These are phyloP conservation scores for Coemansia sp. DNA, from an alignment of 192 early-diverging fungal species.

Conservation along the genomic window DNA sequence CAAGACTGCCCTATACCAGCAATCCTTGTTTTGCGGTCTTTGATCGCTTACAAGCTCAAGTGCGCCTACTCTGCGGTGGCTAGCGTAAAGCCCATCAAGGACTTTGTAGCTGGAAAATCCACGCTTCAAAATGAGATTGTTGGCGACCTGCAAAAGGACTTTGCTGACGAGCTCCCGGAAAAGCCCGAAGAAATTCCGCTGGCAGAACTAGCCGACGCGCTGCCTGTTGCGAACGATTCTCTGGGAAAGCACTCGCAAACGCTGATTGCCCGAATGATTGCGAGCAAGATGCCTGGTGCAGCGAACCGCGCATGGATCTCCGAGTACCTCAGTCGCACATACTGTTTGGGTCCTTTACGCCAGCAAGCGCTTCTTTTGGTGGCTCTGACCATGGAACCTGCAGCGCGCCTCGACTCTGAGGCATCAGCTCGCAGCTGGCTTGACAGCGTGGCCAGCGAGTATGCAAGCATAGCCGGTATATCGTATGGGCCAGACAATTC, in stretches of 20 bases:
- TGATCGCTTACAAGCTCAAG: constrained; percentile 92
- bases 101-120: constrained; percentile 93
- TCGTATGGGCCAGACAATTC: constrained; percentile 58
- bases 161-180: constrained; percentile 78
- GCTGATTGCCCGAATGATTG: constrained; percentile 77
- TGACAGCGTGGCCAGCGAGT: constrained; percentile 66
- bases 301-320: constrained; percentile 78
- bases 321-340: constrained; percentile 66
- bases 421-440: constrained; percentile 80
- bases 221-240: constrained; percentile 61
- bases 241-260: constrained; percentile 82
- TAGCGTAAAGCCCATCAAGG: constrained; percentile 66
- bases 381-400: constrained; percentile 79
- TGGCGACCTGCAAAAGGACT: constrained; percentile 93
- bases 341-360: constrained; percentile 75
- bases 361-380: constrained; percentile 74
- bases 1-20: constrained; percentile 75
- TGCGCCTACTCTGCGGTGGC: constrained; percentile 72
- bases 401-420: constrained; percentile 71
- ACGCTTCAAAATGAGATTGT: constrained; percentile 96
- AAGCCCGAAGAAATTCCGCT: constrained; percentile 91
- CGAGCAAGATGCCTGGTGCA: constrained; percentile 91
- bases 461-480: constrained; percentile 70
- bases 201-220: constrained; percentile 70
- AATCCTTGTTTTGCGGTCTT: constrained; percentile 71